Evolutionary conservation across 2,329 filamentous ascomycete genomes (phyloP).

Genomic region (Venturia nashicola): DNA sequence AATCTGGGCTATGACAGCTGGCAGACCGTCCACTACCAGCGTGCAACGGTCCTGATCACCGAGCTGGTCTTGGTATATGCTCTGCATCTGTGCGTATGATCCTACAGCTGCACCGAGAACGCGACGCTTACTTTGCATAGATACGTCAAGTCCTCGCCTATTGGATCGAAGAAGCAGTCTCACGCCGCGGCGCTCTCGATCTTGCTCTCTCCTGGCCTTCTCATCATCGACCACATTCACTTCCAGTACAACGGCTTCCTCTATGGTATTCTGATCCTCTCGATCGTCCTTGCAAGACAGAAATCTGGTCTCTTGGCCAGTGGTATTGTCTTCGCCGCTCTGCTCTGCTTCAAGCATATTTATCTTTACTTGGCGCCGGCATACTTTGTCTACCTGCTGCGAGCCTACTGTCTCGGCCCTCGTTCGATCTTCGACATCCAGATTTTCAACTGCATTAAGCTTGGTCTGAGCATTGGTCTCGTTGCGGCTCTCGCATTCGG

Average conservation of each 20-base stretch:
- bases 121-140: conserved; percentile 29
- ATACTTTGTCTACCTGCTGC: conserved; percentile 84
- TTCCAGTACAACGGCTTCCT: conserved; percentile 99
- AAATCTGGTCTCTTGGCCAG: conserved; percentile 62
- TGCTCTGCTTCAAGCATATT: conserved; percentile 95
- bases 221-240: conserved; percentile 97
- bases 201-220: conserved; percentile 76
- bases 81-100: conserved; percentile 51
- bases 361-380: conserved; percentile 93
- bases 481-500: conserved; percentile 77
- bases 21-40: conserved; percentile 89
- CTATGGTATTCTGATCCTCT: conserved; percentile 81
- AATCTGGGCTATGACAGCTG: conserved; percentile 81
- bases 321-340: conserved; percentile 68
- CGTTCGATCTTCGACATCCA: conserved; percentile 60
- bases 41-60: conserved; percentile 72
- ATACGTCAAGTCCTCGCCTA: conserved; percentile 64
- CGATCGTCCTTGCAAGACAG: conserved; percentile 71
- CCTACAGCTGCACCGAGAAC: not conserved
- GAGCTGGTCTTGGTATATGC: conserved; percentile 78
- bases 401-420: conserved; percentile 73
- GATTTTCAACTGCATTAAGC: conserved; percentile 69
- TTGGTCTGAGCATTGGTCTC: conserved; percentile 57
- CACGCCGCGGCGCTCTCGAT: conserved; percentile 84
- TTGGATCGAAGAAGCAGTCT: conserved; percentile 61